Base-by-base conservation (phyloP, 345 rosid species). In the Odontarrhena argentea region DNA sequence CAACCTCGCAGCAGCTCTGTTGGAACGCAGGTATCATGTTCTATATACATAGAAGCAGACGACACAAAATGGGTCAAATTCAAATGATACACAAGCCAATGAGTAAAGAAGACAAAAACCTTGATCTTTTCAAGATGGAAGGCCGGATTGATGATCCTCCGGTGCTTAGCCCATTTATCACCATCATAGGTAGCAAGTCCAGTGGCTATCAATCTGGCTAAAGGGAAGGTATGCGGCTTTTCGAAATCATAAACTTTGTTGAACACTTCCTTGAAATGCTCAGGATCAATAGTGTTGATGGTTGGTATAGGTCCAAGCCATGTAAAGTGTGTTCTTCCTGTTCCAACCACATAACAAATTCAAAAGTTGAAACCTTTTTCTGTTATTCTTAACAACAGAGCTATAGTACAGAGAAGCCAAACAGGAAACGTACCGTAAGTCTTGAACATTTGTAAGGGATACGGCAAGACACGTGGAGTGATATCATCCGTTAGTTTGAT, bases 241-340 rank as follows among this genome's bases (percentile, higher is more conserved):
- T 26, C 76, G 63, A 69, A 81, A 32, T 81, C 85, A 18, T 43
- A 45, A 13, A 69, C 64, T 50, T 28, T 81, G 40, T 32, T 56
- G 11, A 80, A 63, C 32, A 83, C 67, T 5, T 78, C 80, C 14
- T 69, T 83, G 22, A 79, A 67, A 5, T 40, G 68, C 44, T 80
- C 79, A 3, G 82, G 85, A 13, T 84, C 68, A 67, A 30, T 77
- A 24, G 76, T 67, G 37, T 25, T 73, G 38, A 80, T 67, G 15
- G 63, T 73, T 32, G 86, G 82, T 42, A 7, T 68, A 1, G 86
- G 85, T 46, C 85, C 86, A 25, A 50, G 0, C 91, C 87, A 81
- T 9, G 30, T 69, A 55, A 74, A 81, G 11, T 37, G 68, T 12
- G 64, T 70, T 28, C 64, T 80, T 5, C 88, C 88, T 79, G 78